Conservation (phyloP, 192 early-diverging fungal species). For the Coemansia reversa region DNA sequence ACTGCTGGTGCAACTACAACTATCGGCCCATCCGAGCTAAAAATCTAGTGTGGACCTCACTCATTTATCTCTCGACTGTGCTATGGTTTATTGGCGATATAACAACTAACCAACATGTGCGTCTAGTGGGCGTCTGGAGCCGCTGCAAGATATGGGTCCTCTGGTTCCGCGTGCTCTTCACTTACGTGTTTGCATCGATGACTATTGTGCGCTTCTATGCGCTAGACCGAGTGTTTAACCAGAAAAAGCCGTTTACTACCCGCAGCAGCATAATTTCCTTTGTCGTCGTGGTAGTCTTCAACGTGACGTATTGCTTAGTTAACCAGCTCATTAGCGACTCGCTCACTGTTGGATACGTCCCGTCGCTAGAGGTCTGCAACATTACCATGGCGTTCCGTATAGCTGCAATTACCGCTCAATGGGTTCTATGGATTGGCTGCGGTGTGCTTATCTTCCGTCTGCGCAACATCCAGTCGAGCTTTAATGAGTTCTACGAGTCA, state of each 20-base stretch:
- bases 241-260: slow-evolving; percentile 37
- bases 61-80: slow-evolving; percentile 28
- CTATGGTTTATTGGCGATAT: slow-evolving; percentile 46
- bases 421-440: slow-evolving; percentile 36
- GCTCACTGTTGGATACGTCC: slow-evolving; percentile 1
- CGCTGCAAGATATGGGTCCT: slow-evolving; percentile 45
- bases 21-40: slow-evolving; percentile 47
- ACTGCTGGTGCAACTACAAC: slow-evolving; percentile 35
- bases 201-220: slow-evolving; percentile 42
- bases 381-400: slow-evolving; percentile 26
- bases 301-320: slow-evolving; percentile 15
- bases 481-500: slow-evolving; percentile 52
- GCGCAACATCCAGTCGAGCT: slow-evolving; percentile 53
- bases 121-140: slow-evolving; percentile 18
- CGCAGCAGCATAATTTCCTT: slow-evolving; percentile 9
- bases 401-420: slow-evolving; percentile 25
- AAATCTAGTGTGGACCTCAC: slow-evolving; percentile 35
- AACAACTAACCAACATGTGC: slow-evolving; percentile 27
- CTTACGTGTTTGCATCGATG: slow-evolving; percentile 31
- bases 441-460: slow-evolving; percentile 40
- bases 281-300: slow-evolving; percentile 9
- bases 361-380: slow-evolving; percentile 23
- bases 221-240: slow-evolving; percentile 47
- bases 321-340: slow-evolving; percentile 10
- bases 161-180: slow-evolving; percentile 42